Base-by-base conservation (phyloP, 2,329 filamentous ascomycete genomes). In the Aspergillus sp. region DNA sequence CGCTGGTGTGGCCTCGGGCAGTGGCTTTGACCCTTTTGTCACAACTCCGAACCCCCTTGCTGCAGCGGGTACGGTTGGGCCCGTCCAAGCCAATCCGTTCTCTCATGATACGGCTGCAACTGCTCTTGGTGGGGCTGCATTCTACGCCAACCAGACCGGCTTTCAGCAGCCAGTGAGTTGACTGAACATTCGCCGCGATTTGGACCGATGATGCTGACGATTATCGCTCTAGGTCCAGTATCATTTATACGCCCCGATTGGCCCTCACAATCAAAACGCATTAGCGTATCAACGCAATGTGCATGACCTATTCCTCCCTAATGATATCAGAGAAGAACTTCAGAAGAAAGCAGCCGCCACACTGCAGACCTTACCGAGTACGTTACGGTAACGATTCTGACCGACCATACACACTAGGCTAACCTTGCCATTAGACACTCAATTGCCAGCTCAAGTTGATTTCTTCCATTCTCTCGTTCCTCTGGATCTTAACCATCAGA, bases 401-500 rank as follows among this genome's bases (percentile, higher is more conserved):
- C 12, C 17, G 20, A 17, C 5, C 5, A 32, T 34, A 17, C n/a
- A 2, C 17, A 32, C 17, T 17, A 20, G n/a, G 38, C 42, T 57
- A 48, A 57, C 55, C 26, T 53, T 18, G 4, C 55, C 12, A 18
- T 43, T 43, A 85, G 81, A 85, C 67, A 85, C 89, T 42, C 86
- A 91, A 57, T 80, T 96, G 7, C 91, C 91, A 5, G 83, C 86
- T 58, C 80, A 81, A 34, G 83, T 98, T 53, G 91, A 96, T 68
- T 88, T 92, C 66, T 98, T 95, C 71, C 93, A 98, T 74, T 96
- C 92, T 4, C 82, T 99, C 11, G 92, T 97, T 8, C 91, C 93
- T 4, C 79, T 99, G 43, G 93, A 98, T 73, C 90, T 88, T 8
- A 89, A 83, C 49, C 86, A 91, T 59, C 85, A 92, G 63, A 93